phyloP scores from a whole-genome alignment of 2,329 filamentous ascomycete genomes.

The Alternaria brassicae region DNA sequence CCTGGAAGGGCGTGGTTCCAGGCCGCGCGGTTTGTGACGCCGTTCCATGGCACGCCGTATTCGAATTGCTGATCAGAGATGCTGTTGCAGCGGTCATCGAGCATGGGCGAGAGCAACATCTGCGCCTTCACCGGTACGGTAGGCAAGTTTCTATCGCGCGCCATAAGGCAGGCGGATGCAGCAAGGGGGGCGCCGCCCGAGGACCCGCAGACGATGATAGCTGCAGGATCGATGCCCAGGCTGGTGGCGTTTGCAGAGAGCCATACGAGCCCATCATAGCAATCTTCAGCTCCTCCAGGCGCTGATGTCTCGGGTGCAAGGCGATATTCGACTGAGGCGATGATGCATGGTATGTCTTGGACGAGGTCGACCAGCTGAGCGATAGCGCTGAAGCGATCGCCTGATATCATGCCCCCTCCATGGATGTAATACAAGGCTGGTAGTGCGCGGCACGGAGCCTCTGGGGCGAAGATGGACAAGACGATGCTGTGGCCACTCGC shows the following conservation, averaged over 20 bases:
- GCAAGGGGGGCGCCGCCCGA: slow-evolving; percentile 22
- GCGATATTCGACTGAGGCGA: slow-evolving; percentile 26
- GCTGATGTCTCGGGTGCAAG: slow-evolving; percentile 22
- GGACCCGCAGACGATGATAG: slow-evolving; percentile 21
- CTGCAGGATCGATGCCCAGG: slow-evolving; percentile 21
- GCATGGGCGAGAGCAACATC: slow-evolving; percentile 22
- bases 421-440: slow-evolving; percentile 74
- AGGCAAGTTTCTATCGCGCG: slow-evolving; percentile 18
- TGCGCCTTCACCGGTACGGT: slow-evolving; percentile 16
- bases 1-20: slow-evolving; percentile 23
- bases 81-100: slow-evolving; percentile 24
- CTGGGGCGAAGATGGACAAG: slow-evolving; percentile 61
- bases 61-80: slow-evolving; percentile 26
- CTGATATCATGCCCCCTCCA: slow-evolving; percentile 33
- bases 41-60: slow-evolving; percentile 21
- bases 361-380: slow-evolving; percentile 19
- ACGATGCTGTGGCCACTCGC: slow-evolving; percentile 66
- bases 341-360: slow-evolving; percentile 18
- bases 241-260: slow-evolving; percentile 16
- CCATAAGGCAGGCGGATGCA: slow-evolving; percentile 22
- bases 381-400: slow-evolving; percentile 24
- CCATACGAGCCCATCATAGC: slow-evolving; percentile 24
- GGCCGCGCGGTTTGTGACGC: slow-evolving; percentile 6
- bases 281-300: slow-evolving; percentile 25
- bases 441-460: slow-evolving; percentile 63